Conservation (phyloP, 192 early-diverging fungal genomes). For the Gamsiella multidivaricata region DNA sequence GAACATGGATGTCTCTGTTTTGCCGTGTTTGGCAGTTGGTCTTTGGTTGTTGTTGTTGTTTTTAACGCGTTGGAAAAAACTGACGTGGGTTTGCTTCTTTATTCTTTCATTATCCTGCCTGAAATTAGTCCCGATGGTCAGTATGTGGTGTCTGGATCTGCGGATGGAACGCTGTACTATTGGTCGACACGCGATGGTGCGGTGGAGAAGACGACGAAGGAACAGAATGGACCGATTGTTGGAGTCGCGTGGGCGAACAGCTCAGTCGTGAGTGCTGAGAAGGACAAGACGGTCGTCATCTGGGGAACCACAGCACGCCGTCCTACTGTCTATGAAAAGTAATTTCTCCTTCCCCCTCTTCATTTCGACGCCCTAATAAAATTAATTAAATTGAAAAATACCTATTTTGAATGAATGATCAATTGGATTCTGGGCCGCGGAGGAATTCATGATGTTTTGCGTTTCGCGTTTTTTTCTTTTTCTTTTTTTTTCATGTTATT, state of each 20-base stretch:
- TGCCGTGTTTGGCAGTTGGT: no score
- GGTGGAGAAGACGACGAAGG: constrained; percentile 73
- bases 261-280: constrained; percentile 79
- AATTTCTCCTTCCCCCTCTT: no score
- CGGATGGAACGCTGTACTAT: constrained; percentile 82
- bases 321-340: constrained; percentile 47
- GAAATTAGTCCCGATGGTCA: constrained; percentile 83
- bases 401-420: no score
- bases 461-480: no score
- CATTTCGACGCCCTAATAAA: no score
- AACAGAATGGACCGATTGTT: constrained; percentile 79
- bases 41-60: no score
- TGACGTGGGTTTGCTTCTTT: background rate
- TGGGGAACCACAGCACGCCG: constrained; percentile 59
- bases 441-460: no score
- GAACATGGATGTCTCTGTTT: no score
- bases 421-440: no score
- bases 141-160: constrained; percentile 84
- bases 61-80: background rate
- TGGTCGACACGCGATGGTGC: constrained; percentile 79
- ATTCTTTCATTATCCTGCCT: background rate
- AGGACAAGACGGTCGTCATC: constrained; percentile 66
- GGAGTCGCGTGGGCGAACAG: constrained; percentile 75
- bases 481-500: no score
- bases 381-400: no score